A percentile compares a stretch with the other conserved stretches of the same genome.
These are phyloP conservation scores for Ogataea haglerorum DNA, from an alignment of 805 yeast genomes.

Conservation along the genomic window DNA sequence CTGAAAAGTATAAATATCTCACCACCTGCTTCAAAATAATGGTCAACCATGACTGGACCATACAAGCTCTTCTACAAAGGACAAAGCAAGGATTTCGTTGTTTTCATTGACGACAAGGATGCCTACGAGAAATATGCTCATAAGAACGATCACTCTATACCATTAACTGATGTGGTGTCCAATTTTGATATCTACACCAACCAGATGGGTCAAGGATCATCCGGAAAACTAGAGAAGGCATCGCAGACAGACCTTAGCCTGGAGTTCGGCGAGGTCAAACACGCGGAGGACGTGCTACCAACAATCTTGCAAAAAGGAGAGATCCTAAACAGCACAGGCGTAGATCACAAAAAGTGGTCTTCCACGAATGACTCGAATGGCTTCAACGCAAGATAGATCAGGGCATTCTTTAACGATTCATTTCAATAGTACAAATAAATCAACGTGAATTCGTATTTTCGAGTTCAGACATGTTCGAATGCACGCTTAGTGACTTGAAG, in stretches of 20 bases:
- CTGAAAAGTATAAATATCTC: constrained; percentile 36
- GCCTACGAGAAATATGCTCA: constrained; percentile 45
- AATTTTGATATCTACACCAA: constrained; percentile 63
- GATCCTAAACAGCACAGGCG: constrained; percentile 37
- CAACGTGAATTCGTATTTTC: constrained; percentile 1
- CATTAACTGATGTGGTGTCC: constrained; percentile 60
- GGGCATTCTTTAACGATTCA: not conserved
- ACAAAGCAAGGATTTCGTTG: constrained; percentile 55
- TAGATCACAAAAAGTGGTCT: constrained; percentile 12
- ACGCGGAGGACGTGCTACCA: constrained; percentile 53
- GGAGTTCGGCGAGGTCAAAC: constrained; percentile 62
- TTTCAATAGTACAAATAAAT: constrained; percentile 1
- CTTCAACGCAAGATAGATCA: not conserved
- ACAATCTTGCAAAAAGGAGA: constrained; percentile 59
- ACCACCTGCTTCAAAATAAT: not conserved
- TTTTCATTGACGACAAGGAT: constrained; percentile 57
- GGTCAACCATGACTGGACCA: constrained; percentile 24
- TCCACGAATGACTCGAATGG: constrained; percentile 46
- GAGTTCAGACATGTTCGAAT: constrained; percentile 12
- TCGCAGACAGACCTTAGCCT: constrained; percentile 58
- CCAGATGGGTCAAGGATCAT: constrained; percentile 59
- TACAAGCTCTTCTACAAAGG: constrained; percentile 66
- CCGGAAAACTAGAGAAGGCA: constrained; percentile 70
- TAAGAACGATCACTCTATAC: constrained; percentile 48
- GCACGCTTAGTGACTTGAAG: constrained; percentile 17